Conservation (phyloP, 495 filamentous ascomycete species). For the Aspergillus heteromorphus region DNA sequence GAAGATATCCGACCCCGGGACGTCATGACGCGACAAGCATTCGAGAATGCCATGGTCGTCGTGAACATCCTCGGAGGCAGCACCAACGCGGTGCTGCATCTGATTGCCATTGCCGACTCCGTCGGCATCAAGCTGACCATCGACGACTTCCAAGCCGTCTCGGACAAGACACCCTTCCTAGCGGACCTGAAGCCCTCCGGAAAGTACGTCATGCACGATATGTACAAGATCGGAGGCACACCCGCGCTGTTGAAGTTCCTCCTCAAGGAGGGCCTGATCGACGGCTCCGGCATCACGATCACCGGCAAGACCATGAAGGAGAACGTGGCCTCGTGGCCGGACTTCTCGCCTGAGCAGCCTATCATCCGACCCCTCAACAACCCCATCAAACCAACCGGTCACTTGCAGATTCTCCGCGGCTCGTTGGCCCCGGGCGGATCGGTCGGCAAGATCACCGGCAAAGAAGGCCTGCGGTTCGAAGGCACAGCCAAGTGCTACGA, state of each 20-base stretch:
- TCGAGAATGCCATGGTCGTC: constrained; percentile 95
- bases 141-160: constrained; percentile 95
- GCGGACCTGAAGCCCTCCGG: constrained; percentile 96
- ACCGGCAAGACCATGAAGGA: constrained; percentile 90
- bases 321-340: constrained; percentile 73
- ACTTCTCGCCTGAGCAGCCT: constrained; percentile 77
- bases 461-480: constrained; percentile 84
- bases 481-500: constrained; percentile 88
- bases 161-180: constrained; percentile 85
- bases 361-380: constrained; percentile 89
- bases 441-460: constrained; percentile 98
- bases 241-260: constrained; percentile 88
- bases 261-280: constrained; percentile 81
- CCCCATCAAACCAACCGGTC: constrained; percentile 90
- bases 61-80: constrained; percentile 94
- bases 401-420: constrained; percentile 95
- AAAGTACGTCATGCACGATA: constrained; percentile 93
- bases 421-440: constrained; percentile 84
- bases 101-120: constrained; percentile 92
- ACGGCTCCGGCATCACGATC: constrained; percentile 84
- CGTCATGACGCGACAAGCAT: constrained; percentile 85
- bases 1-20: constrained; percentile 87
- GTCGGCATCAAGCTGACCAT: constrained; percentile 92
- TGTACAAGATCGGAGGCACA: constrained; percentile 86
- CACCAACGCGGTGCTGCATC: constrained; percentile 93